Conservation (phyloP, 129 eudicot genomes). For the Pseudognaphalium luteoalbum region DNA sequence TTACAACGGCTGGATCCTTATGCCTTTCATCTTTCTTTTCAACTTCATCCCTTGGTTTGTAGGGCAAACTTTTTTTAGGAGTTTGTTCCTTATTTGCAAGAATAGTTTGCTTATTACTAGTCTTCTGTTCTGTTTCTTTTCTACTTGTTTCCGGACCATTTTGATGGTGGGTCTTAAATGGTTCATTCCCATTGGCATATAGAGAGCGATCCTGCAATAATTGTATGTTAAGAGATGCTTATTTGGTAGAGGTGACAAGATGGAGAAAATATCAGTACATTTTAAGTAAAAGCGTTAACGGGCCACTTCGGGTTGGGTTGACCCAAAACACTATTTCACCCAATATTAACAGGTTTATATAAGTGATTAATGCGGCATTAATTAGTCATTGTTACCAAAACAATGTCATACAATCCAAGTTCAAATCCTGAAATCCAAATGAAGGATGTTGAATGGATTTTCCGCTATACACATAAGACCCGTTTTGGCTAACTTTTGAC, state of each 20-base stretch:
- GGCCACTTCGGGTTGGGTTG: background rate
- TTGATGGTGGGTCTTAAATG: conserved; percentile 17
- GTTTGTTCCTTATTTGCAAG: conserved; percentile 1
- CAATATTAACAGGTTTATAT: background rate
- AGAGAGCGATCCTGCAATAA: conserved; percentile 41
- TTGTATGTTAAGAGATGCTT: background rate
- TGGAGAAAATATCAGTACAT: background rate
- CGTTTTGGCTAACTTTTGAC: background rate
- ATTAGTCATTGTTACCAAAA: background rate
- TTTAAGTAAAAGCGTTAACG: background rate
- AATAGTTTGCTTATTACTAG: background rate
- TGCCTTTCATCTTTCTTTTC: conserved; percentile 5
- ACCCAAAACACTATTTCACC: background rate
- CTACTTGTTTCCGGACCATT: conserved; percentile 5
- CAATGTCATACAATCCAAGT: background rate
- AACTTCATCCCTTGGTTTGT: background rate
- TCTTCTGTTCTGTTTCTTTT: conserved; percentile 16
- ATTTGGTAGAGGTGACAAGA: background rate
- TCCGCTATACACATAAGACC: background rate
- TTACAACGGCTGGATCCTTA: conserved; percentile 5
- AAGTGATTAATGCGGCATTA: background rate
- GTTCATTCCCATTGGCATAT: conserved; percentile 24
- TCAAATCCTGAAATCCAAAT: background rate
- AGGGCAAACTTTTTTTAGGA: background rate
- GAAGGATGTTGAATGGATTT: background rate